Evolutionary conservation across 2,329 filamentous ascomycete species (phyloP).

Genomic region (Verticillium alfalfae): DNA sequence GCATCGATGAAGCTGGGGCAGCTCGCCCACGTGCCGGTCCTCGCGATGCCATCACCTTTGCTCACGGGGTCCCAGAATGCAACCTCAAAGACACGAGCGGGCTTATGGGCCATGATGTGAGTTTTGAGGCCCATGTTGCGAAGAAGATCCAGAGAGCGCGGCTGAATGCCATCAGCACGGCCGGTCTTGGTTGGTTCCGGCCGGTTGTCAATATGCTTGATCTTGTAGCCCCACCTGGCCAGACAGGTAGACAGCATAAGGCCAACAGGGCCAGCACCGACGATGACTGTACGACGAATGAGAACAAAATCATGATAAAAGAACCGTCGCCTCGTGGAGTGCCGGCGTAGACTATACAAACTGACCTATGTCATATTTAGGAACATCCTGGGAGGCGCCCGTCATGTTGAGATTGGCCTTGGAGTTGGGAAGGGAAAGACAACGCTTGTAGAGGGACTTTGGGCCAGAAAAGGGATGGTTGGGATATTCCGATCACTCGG

Average conservation of each 20-base stretch:
- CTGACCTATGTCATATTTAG: background rate
- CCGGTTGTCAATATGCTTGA: constrained; percentile 92
- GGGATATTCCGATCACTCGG: background rate
- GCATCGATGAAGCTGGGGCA: constrained; percentile 80
- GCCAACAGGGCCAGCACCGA: constrained; percentile 85
- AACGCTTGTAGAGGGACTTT: background rate
- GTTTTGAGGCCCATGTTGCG: constrained; percentile 87
- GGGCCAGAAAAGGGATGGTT: background rate
- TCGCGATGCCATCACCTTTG: constrained; percentile 51
- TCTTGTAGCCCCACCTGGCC: constrained; percentile 87
- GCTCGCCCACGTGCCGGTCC: constrained; percentile 75
- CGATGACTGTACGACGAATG: constrained; percentile 55
- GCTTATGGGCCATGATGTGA: constrained; percentile 79
- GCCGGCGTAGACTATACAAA: background rate
- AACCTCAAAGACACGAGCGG: constrained; percentile 77
- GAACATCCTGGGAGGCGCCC: background rate
- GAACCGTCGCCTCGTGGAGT: background rate
- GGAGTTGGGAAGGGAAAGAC: too few relatives aligned
- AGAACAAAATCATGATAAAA: background rate
- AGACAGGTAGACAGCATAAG: constrained; percentile 83
- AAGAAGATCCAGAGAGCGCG: constrained; percentile 78
- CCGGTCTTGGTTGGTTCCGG: constrained; percentile 79
- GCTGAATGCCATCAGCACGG: constrained; percentile 87
- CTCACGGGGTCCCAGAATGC: constrained; percentile 65
- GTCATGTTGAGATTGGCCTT: background rate